Evolutionary conservation across 192 early-diverging fungal genomes (phyloP), one percentile per base, ranked within the genome.

Genomic region (Paraglomus brasilianum): DNA sequence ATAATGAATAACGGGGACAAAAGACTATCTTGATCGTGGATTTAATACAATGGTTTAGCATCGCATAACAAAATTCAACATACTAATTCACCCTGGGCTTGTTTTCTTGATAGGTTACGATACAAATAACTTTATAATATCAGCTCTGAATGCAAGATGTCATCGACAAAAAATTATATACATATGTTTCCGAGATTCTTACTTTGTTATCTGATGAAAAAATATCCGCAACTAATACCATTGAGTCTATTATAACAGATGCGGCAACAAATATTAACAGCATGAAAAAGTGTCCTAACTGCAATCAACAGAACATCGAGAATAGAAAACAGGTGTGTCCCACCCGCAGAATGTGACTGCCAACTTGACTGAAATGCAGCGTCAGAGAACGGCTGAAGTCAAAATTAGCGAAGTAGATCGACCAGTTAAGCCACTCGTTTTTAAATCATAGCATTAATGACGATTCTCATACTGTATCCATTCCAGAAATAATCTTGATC

Each of bases 61-160:
- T 61, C 41, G 36, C 41, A 61, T 19, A 61, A 61, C n/a, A 44
- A 61, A 43, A 61, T 61, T 61, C 59, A 61, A 61, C 14, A 61
- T 61, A 61, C 8, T 45, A 44, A 61, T 61, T 44, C 1, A 44
- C 41, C 41, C 9, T 61, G 59, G 59, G 9, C n/a, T 19, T 49
- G 13, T 61, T 61, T 44, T 61, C 13, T 61, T 44, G 46, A 44
- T 45, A 61, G 41, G 21, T 61, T 45, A 61, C 59, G 46, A 61
- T 61, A 44, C 8, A 19, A 61, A 44, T 14, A 61, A 61, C 38
- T 44, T 61, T 45, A 45, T 21, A 17, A 43, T 61, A 44, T 61
- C 13, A 15, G 2, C 36, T 17, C 41, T 45, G 36, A 30, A 61
- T 61, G 0, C 13, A 61, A 44, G 41, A 61, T 19, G 0, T 24